Conservation (phyloP, 305 asterid genomes). For the Fraxinus floribunda region DNA sequence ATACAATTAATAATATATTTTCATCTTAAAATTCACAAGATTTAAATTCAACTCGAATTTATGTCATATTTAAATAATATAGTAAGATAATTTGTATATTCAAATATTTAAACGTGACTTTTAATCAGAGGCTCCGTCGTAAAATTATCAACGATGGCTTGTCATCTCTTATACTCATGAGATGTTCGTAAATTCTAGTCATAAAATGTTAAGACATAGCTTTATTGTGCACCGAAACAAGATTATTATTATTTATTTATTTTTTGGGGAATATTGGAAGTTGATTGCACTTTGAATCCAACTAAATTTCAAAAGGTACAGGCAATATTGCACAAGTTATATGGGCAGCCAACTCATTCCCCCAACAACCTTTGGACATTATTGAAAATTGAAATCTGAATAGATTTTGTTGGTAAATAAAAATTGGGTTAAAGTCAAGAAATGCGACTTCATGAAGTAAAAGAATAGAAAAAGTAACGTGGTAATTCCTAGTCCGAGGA, state of each 20-base stretch:
- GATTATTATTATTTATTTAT: no score
- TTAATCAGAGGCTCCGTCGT: neutral
- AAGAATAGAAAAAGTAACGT: conserved; percentile 29
- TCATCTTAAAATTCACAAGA: neutral
- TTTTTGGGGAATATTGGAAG: neutral
- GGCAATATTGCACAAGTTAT: neutral
- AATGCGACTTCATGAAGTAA: conserved; percentile 18
- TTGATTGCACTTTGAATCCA: neutral
- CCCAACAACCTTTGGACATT: neutral
- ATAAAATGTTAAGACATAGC: neutral
- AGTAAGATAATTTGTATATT: neutral
- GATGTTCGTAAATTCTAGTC: no score
- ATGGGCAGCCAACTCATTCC: neutral
- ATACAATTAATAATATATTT: no score
- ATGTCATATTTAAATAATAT: no score
- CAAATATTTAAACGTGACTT: no score
- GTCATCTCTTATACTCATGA: neutral
- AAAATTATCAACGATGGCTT: neutral
- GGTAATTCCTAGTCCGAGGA: conserved; percentile 38
- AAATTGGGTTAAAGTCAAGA: neutral
- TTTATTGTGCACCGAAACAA: neutral
- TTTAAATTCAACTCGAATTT: neutral
- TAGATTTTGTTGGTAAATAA: neutral
- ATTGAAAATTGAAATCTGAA: conserved; percentile 5
- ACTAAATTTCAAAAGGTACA: neutral